phyloP scores from a whole-genome alignment of 257 asterid species.

The Anisodus tanguticus region DNA sequence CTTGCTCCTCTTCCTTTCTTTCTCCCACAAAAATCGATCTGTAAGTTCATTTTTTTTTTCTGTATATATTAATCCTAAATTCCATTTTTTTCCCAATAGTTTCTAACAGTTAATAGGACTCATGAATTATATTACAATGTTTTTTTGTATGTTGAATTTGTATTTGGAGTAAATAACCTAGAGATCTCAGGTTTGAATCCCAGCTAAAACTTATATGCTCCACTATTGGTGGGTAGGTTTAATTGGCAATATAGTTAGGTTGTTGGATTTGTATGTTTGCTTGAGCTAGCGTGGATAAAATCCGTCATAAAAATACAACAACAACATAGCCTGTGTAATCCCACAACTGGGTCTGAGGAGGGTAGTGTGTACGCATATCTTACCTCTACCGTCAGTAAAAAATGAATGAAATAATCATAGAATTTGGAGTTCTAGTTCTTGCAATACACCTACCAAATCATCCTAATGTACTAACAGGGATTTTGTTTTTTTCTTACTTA shows the following conservation, averaged over 20 bases:
- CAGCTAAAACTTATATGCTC: not conserved
- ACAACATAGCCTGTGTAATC: too few relatives aligned
- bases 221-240: too few relatives aligned
- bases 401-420: not conserved
- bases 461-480: not conserved
- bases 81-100: not conserved
- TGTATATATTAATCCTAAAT: not conserved
- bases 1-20: not conserved
- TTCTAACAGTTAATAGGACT: not conserved
- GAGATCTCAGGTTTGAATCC: slow-evolving; percentile 3
- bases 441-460: not conserved
- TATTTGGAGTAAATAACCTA: not conserved
- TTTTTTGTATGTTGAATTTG: slow-evolving; percentile 7
- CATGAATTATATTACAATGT: not conserved
- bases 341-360: too few relatives aligned
- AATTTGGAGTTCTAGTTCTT: not conserved
- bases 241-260: not conserved
- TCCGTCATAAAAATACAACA: too few relatives aligned
- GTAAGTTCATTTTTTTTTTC: not conserved
- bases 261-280: not conserved
- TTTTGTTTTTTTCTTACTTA: not conserved
- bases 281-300: not conserved
- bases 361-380: too few relatives aligned
- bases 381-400: not conserved
- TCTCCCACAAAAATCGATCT: not conserved